Base-by-base conservation (phyloP, 225 moss, liverwort and hornwort genomes). In the Antitrichia curtipendula region DNA sequence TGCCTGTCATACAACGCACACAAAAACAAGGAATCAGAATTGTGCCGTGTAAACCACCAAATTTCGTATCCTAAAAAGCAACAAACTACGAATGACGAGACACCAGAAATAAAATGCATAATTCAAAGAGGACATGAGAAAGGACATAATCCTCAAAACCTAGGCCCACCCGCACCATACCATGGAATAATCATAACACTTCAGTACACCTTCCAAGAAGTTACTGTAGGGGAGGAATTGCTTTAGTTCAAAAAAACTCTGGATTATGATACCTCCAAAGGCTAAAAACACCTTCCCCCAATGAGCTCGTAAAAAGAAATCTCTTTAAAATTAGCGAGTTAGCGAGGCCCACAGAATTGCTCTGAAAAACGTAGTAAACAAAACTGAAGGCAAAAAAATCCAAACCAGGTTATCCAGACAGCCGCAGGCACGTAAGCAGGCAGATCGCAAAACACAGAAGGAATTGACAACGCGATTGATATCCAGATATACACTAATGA, bases 1-100 rank as follows among this genome's bases (percentile, higher is more conserved):
- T 92, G 75, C 96, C 96, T 96, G 90, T 57, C 87, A 89, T 36
- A 80, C 12, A 75, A 49, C 31, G 86, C 80, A 68, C 86, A 68
- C 50, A 28, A 16, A 36, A 77, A 64, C 86, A 66, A 21, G 28
- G 16, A 70, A 78, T 90, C 61, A 83, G 78, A 47, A 41, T 54
- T 31, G 47, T 49, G 77, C 50, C 17, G 16, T 58, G 50, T 12
- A 31, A 75, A 83, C 32, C 69, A 83, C 32, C 69, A 28, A 38
- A 68, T 53, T 83, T 63, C 72, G 75, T 75, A 23, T 36, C 15
- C 75, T 75, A 14, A 36, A 75, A 14, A 14, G 53, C 23, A 53
- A 75, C 53, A 75, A 54, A 69, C 62, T 54, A 60, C 47, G 23
- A 57, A 62, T n/a, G 77, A 82, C 56, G 21, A 79, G 24, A 78